phyloP scores from a whole-genome alignment of 768 basidiomycete species.

The Tricholoma hemisulphureum region DNA sequence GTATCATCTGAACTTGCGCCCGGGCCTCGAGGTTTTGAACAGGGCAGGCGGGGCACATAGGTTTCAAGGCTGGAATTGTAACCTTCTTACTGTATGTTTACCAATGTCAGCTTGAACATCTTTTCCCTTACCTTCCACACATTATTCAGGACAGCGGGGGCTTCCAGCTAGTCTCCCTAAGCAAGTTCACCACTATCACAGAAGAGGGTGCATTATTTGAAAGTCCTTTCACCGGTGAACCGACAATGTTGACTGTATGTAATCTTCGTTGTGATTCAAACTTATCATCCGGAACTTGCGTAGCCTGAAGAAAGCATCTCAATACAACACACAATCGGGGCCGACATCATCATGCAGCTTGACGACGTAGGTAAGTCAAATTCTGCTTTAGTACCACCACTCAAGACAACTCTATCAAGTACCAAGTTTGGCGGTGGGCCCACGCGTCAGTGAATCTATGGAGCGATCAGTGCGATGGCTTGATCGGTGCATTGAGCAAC shows the following conservation, averaged over 20 bases:
- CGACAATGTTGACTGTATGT: conserved; percentile 81
- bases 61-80: conserved; percentile 86
- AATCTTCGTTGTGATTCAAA: neutral
- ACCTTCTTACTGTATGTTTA: conserved; percentile 72
- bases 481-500: conserved; percentile 79
- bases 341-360: conserved; percentile 93
- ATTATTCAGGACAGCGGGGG: conserved; percentile 76
- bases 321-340: conserved; percentile 87
- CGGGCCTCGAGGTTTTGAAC: conserved; percentile 70
- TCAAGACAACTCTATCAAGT: conserved; percentile 41
- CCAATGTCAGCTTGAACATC: neutral
- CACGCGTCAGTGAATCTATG: conserved; percentile 87
- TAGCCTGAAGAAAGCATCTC: conserved; percentile 91
- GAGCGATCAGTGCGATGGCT: conserved; percentile 86
- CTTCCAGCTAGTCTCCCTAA: conserved; percentile 83
- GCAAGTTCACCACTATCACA: conserved; percentile 81
- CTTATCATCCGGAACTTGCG: conserved; percentile 6
- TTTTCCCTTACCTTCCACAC: conserved; percentile 1
- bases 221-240: conserved; percentile 83
- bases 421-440: conserved; percentile 75
- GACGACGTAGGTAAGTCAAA: conserved; percentile 78
- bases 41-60: conserved; percentile 83
- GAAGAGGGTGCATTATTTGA: conserved; percentile 86
- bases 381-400: neutral
- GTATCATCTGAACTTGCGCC: conserved; percentile 85